Percentiles rank a stretch among this genome's conserved stretches.
Evolutionary conservation across 208 protist species (phyloP).

Genomic region (Phytomonas francai): DNA sequence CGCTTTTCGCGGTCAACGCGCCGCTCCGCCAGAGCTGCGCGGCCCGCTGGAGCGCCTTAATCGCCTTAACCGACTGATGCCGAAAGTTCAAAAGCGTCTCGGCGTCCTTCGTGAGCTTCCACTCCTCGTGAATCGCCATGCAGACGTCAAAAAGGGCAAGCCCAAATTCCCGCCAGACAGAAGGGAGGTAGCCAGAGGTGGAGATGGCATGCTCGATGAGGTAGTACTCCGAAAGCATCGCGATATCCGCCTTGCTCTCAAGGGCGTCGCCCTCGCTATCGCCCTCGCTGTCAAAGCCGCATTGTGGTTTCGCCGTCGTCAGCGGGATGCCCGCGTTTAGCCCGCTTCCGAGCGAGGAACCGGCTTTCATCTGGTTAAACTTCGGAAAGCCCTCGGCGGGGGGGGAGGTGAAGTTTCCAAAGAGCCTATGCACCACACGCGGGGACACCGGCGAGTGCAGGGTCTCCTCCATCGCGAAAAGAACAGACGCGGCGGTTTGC

Average conservation of each 20-base stretch:
- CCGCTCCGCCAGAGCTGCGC: slow-evolving; percentile 64
- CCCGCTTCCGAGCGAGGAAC: too few relatives aligned
- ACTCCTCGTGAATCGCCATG: slow-evolving; percentile 79
- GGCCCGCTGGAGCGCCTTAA: slow-evolving; percentile 67
- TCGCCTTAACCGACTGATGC: slow-evolving; percentile 67
- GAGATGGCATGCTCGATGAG: slow-evolving; percentile 70
- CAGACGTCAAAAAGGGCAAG: slow-evolving; percentile 82
- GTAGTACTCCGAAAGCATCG: slow-evolving; percentile 74
- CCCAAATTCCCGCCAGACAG: slow-evolving; percentile 82
- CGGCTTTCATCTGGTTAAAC: too few relatives aligned
- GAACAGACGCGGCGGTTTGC: slow-evolving; percentile 9
- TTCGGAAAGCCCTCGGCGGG: too few relatives aligned
- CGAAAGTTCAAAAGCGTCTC: slow-evolving; percentile 77
- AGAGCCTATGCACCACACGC: slow-evolving; percentile 1
- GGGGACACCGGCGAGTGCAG: neutral
- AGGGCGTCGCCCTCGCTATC: neutral
- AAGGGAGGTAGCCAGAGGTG: slow-evolving; percentile 32
- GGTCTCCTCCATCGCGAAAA: neutral
- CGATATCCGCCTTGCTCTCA: slow-evolving; percentile 28
- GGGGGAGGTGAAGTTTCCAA: too few relatives aligned
- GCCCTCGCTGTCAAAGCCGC: neutral
- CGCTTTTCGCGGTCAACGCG: slow-evolving; percentile 35
- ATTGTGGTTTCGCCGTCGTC: neutral
- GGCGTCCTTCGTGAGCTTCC: slow-evolving; percentile 40
- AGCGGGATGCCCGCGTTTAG: neutral